phyloP scores from a whole-genome alignment of 2,329 filamentous ascomycete species.

The Didymella sp. region DNA sequence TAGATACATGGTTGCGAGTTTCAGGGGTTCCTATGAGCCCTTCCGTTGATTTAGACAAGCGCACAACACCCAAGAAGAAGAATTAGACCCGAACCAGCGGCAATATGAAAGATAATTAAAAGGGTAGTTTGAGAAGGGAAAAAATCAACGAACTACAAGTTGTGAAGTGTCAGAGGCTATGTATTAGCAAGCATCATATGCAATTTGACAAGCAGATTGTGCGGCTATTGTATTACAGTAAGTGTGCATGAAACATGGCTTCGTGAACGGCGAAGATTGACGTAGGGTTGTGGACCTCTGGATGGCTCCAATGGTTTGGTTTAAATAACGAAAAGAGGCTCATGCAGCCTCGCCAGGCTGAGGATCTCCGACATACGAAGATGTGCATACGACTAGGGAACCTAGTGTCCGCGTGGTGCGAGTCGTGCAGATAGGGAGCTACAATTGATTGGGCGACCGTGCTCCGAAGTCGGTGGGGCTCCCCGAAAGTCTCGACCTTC shows the following conservation, averaged over 20 bases:
- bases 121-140: background rate
- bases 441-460: constrained; percentile 1
- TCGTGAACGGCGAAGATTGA: constrained; percentile 7
- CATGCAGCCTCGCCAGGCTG: constrained; percentile 5
- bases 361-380: constrained; percentile 2
- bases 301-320: constrained; percentile 4
- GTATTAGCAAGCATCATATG: background rate
- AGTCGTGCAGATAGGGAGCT: constrained; percentile 3
- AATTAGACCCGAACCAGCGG: constrained; percentile 14
- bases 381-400: constrained; percentile 1
- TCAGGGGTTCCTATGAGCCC: background rate
- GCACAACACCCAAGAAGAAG: constrained; percentile 7
- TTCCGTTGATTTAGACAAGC: background rate
- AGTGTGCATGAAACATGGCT: constrained; percentile 8
- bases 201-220: constrained; percentile 3
- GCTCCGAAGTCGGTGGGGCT: constrained; percentile 12
- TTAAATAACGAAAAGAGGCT: constrained; percentile 6
- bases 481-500: constrained; percentile 6
- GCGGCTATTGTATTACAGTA: background rate
- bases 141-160: constrained; percentile 1
- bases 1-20: constrained; percentile 6
- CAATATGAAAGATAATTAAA: background rate
- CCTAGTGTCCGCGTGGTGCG: constrained; percentile 5
- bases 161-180: constrained; percentile 2
- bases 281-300: constrained; percentile 3